Conservation (phyloP, 1,139 yeast genomes). For the Tardiomyces digboiensis region DNA sequence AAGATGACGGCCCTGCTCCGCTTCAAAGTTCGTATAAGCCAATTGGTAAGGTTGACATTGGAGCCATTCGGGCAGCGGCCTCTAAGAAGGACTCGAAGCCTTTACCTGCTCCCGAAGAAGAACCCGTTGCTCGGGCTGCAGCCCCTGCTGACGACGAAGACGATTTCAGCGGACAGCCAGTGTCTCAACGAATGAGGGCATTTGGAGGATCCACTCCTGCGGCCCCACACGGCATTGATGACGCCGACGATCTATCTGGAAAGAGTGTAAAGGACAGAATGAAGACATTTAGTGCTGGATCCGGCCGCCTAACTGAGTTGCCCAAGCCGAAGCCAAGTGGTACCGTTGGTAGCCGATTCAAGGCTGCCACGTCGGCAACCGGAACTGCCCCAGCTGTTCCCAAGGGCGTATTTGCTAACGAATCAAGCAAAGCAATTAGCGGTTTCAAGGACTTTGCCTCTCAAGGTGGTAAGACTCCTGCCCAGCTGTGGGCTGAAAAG, state of each 20-base stretch:
- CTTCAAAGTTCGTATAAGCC: slow-evolving; percentile 39
- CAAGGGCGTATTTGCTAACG: slow-evolving; percentile 36
- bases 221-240: slow-evolving; percentile 1
- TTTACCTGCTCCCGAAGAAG: slow-evolving; percentile 2
- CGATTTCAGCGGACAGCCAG: slow-evolving; percentile 19
- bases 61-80: slow-evolving; percentile 35
- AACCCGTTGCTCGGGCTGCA: slow-evolving; percentile 5
- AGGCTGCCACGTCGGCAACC: slow-evolving; percentile 15
- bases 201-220: slow-evolving; percentile 21
- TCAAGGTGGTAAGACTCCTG: slow-evolving; percentile 81
- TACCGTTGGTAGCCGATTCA: slow-evolving; percentile 44
- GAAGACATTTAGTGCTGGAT: slow-evolving; percentile 14
- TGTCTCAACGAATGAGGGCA: slow-evolving; percentile 34
- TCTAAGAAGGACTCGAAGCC: slow-evolving; percentile 15
- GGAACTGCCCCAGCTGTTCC: slow-evolving; percentile 31
- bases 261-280: slow-evolving; percentile 18
- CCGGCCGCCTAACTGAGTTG: slow-evolving; percentile 43
- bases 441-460: slow-evolving; percentile 69
- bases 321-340: slow-evolving; percentile 54
- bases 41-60: slow-evolving; percentile 48
- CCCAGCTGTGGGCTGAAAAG: slow-evolving; percentile 93
- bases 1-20: slow-evolving; percentile 18
- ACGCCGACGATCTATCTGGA: slow-evolving; percentile 9
- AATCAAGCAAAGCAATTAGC: slow-evolving; percentile 42
- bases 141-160: slow-evolving; percentile 22